Evolutionary conservation across 495 filamentous ascomycete genomes (phyloP).

Genomic region (Aspergillus funiculosus): DNA sequence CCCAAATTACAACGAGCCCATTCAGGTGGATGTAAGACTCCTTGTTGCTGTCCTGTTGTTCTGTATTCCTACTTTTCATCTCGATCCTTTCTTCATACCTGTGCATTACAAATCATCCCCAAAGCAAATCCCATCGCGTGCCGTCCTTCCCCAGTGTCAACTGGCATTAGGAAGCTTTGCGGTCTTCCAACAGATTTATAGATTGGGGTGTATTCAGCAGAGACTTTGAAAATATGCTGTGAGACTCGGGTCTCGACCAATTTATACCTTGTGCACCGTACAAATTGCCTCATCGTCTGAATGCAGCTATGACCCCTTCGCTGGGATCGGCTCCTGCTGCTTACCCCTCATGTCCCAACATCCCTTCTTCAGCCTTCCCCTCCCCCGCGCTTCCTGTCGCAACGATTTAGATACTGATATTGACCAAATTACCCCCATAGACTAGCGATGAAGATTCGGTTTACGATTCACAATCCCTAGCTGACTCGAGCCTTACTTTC

Average conservation of each 20-base stretch:
- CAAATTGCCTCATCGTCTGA: no score
- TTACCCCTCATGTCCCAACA: not conserved
- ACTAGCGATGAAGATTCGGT: conserved; percentile 40
- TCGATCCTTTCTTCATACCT: not conserved
- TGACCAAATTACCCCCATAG: conserved; percentile 15
- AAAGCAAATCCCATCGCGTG: no score
- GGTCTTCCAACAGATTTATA: no score
- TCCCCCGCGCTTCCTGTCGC: not conserved
- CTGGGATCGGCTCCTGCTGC: not conserved
- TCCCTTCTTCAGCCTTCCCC: not conserved
- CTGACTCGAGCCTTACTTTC: conserved; percentile 39
- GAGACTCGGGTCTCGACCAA: not conserved
- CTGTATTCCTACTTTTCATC: not conserved
- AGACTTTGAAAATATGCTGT: not conserved
- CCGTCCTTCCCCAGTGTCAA: no score
- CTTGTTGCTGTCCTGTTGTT: conserved; percentile 1
- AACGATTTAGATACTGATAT: not conserved
- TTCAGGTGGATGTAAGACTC: conserved; percentile 36
- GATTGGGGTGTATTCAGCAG: no score
- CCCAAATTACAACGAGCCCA: conserved; percentile 32
- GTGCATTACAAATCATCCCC: no score
- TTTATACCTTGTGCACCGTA: no score
- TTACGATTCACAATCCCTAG: conserved; percentile 33
- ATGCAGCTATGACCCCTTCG: not conserved
- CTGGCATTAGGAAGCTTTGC: no score